Base-by-base conservation (phyloP, 2,329 filamentous ascomycete species). In the Sporothrix pseudoabietina region DNA sequence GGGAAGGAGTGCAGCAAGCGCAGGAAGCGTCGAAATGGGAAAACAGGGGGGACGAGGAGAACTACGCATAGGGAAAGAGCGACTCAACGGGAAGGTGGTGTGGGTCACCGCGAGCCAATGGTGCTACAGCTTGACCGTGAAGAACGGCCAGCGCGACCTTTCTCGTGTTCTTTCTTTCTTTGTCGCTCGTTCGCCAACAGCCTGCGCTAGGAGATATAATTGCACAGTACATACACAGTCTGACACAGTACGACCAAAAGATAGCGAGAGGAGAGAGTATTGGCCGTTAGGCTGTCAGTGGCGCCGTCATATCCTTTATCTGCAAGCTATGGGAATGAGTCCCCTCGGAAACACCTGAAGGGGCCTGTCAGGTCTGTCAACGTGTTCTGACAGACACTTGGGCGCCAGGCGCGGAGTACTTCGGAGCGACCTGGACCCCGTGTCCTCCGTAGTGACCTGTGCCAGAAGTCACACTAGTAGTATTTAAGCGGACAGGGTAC, bases 1-100 rank as follows among this genome's bases (percentile, higher is more conserved):
- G 55, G 71, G 71, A 35, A 73, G 74, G 73, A 75, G 74, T 72
- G 71, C 73, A 74, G 74, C 52, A 35, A 49, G 55, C 35, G 54
- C 52, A 71, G 54, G 55, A 66, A 69, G 49, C 44, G 66, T 54
- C 47, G 30, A 54, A 54, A 52, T 65, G 32, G 47, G 30, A 52
- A 22, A 69, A 68, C 22, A 52, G 47, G 47, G 41, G 47, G 39
- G 59, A 14, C 39, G 61, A 44, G 39, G 61, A 22, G 10, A 63
- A 26, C 26, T 26, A n/a, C n/a, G n/a, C n/a, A n/a, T n/a, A 22
- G 22, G 44, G 30, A 55, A 69, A 54, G 66, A 55, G 6, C 49
- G 49, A 69, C 32, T 30, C 55, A 41, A 66, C 10, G 47, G 41
- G 55, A 70, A 41, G 69, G 65, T 32, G 65, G 69, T 52, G 72